phyloP scores from a whole-genome alignment of 306 rosid genomes.

The Medicago lupulina region DNA sequence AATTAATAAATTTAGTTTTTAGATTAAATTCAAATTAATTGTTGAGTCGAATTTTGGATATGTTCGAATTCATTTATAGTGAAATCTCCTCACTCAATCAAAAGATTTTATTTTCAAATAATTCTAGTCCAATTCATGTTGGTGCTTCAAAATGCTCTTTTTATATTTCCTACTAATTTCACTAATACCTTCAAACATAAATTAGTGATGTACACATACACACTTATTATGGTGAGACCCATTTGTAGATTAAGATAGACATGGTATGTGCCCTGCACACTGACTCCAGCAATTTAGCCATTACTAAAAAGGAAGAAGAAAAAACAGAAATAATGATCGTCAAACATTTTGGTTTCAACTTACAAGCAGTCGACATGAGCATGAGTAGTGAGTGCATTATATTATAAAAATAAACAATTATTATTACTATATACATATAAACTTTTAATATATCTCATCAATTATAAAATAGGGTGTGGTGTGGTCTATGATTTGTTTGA shows the following conservation, averaged over 20 bases:
- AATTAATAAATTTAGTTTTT: too few relatives aligned
- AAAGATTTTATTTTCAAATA: neutral
- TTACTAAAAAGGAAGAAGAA: neutral
- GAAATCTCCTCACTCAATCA: neutral
- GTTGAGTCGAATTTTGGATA: too few relatives aligned
- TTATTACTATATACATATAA: too few relatives aligned
- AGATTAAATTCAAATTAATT: too few relatives aligned
- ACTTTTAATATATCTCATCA: too few relatives aligned
- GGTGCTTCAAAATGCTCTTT: neutral
- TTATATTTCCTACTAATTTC: neutral
- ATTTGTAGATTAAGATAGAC: constrained; percentile 7
- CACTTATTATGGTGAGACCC: constrained; percentile 12
- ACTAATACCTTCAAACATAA: neutral
- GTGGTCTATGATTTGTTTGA: neutral
- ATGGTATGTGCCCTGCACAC: neutral
- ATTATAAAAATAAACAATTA: neutral
- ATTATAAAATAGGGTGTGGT: too few relatives aligned
- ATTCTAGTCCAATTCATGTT: neutral
- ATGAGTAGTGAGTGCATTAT: neutral
- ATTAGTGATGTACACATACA: neutral
- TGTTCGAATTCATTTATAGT: too few relatives aligned
- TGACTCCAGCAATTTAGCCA: neutral
- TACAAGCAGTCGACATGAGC: neutral
- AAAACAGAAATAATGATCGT: neutral
- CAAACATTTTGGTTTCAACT: neutral